Evolutionary conservation across 306 rosid genomes (phyloP), one percentile per base, ranked within the genome.

Genomic region (Cucurbita moschata): DNA sequence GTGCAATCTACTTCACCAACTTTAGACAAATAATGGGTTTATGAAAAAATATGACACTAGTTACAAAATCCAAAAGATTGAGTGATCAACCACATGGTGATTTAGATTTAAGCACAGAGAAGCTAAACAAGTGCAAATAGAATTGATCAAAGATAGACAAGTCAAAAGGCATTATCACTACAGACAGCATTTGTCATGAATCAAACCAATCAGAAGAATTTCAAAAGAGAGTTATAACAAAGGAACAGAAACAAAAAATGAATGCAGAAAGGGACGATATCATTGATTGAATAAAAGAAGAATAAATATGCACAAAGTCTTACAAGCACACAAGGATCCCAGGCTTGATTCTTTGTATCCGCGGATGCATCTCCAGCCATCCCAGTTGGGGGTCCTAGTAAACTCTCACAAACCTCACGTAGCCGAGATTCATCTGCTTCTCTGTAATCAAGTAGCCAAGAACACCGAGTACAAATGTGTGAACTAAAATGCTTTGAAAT

Each of bases 301-400:
- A 6, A 52, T 16, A 6, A 16, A 5, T 52, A 16, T 50, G 5
- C 15, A 5, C 49, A 40, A 75, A 83, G 70, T 53, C 97, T 85
- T 87, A 94, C 99, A 61, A 94, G 97, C 63, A 91, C 88, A 81
- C 67, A 79, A 78, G 99, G 97, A 88, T 94, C 96, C 99, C 99
- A 94, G 18, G 92, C 90, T 39, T 78, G 74, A 79, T 79, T 81
- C 74, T 88, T 89, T 44, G 82, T 51, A 82, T 86, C 83, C 54
- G 84, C 81, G 59, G 87, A 78, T 68, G 82, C 73, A 47, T 85
- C 87, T 62, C 78, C 92, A 64, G 82, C 87, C 97, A 94, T 94
- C 82, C 99, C 99, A 23, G 92, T 85, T 15, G 99, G 99, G 77
- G 97, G 99, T 82, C 99, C 99, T 77, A 94, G 95, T 79, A 89